Conservation (phyloP, 805 yeast species). For the Candida ortonii region DNA sequence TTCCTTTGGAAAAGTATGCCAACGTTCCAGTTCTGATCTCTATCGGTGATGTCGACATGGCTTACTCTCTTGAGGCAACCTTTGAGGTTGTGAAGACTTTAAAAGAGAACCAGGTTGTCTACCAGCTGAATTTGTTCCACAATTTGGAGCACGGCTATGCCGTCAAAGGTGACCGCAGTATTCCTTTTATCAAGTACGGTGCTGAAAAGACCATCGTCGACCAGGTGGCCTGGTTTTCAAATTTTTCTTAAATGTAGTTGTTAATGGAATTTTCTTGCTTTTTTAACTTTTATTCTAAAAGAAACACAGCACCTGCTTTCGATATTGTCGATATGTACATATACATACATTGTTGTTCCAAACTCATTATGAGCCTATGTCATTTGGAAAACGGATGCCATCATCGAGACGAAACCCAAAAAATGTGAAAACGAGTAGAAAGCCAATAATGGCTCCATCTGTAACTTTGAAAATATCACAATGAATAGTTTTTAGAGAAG, state of each 20-base stretch:
- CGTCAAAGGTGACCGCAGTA: slow-evolving; percentile 60
- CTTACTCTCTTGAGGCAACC: slow-evolving; percentile 61
- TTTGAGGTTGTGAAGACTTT: slow-evolving; percentile 51
- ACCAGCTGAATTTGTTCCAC: slow-evolving; percentile 54
- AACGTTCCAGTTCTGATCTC: slow-evolving; percentile 60
- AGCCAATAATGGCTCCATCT: background rate
- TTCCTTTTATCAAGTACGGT: slow-evolving; percentile 53
- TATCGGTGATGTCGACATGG: slow-evolving; percentile 65
- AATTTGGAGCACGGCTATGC: slow-evolving; percentile 73
- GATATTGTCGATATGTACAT: too few species aligned
- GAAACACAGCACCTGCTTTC: too few species aligned
- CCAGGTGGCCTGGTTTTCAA: slow-evolving; percentile 34
- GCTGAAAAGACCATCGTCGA: slow-evolving; percentile 55
- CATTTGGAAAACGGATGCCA: too few species aligned
- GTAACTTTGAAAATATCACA: too few species aligned
- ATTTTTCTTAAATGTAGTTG: slow-evolving; percentile 4
- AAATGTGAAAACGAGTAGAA: background rate
- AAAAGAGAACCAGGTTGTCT: slow-evolving; percentile 49
- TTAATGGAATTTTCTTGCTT: too few species aligned
- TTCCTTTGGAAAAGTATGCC: slow-evolving; percentile 56
- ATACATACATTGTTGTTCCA: too few species aligned
- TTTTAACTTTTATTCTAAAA: too few species aligned
- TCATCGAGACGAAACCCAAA: background rate
- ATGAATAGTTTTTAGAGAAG: slow-evolving; percentile 12
- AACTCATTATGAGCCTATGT: too few species aligned